These are phyloP conservation scores for Diospyros kaki DNA, from an alignment of 148 eudicot species.

Conservation along the genomic window DNA sequence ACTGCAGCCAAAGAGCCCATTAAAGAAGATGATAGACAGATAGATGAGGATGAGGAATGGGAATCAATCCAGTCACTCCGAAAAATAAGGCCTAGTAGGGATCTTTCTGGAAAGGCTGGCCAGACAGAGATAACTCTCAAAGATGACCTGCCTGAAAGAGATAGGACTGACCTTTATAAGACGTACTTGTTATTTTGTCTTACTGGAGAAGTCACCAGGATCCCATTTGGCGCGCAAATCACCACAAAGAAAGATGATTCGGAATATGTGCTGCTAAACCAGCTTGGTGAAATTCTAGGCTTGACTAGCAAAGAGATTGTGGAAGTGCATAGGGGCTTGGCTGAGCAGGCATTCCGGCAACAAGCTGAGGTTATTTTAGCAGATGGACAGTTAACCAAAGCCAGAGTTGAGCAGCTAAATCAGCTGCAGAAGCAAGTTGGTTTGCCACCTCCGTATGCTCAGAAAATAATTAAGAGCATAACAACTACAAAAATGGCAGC, in stretches of 20 bases:
- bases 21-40: slow-evolving; percentile 37
- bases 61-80: slow-evolving; percentile 65
- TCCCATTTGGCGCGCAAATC: slow-evolving; percentile 68
- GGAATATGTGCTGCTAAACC: slow-evolving; percentile 62
- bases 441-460: slow-evolving; percentile 78
- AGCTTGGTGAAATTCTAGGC: slow-evolving; percentile 80
- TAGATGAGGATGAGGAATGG: slow-evolving; percentile 74
- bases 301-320: slow-evolving; percentile 62
- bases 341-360: slow-evolving; percentile 77
- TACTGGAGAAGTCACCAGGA: slow-evolving; percentile 61
- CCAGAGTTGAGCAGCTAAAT: slow-evolving; percentile 61
- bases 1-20: slow-evolving; percentile 42
- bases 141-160: slow-evolving; percentile 78
- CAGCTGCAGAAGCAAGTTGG: slow-evolving; percentile 79
- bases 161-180: slow-evolving; percentile 74
- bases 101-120: slow-evolving; percentile 41
- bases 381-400: slow-evolving; percentile 82
- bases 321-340: slow-evolving; percentile 67
- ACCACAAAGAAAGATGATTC: slow-evolving; percentile 64
- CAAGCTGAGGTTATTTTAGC: slow-evolving; percentile 93
- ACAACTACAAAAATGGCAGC: slow-evolving; percentile 74
- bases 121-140: slow-evolving; percentile 77
- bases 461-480: slow-evolving; percentile 74
- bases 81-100: slow-evolving; percentile 48
- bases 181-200: slow-evolving; percentile 69